Evolutionary conservation across 1,284 basidiomycete genomes (phyloP).

Genomic region (Cutaneotrichosporon daszewskae): DNA sequence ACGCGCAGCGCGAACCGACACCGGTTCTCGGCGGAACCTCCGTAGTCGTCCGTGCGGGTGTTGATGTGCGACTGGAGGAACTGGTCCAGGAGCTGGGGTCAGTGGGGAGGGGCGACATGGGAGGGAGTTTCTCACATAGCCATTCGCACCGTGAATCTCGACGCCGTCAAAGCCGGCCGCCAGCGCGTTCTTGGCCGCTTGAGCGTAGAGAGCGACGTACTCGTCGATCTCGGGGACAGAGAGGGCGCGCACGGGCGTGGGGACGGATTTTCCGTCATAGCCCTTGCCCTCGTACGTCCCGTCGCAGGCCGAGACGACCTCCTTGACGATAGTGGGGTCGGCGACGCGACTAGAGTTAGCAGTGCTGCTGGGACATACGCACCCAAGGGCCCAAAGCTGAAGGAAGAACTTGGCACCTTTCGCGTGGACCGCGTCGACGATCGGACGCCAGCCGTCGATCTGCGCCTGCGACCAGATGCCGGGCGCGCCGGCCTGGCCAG

Average conservation of each 20-base stretch:
- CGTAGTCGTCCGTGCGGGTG: slow-evolving; percentile 59
- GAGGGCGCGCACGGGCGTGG: too few relatives aligned
- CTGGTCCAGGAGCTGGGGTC: slow-evolving; percentile 48
- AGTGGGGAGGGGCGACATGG: neutral
- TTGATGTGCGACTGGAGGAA: slow-evolving; percentile 55
- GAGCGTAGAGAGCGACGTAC: slow-evolving; percentile 51
- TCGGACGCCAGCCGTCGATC: slow-evolving; percentile 36
- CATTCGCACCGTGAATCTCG: slow-evolving; percentile 50
- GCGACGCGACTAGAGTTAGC: slow-evolving; percentile 4
- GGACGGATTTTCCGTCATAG: slow-evolving; percentile 24
- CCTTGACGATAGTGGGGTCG: slow-evolving; percentile 6
- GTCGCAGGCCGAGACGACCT: slow-evolving; percentile 14
- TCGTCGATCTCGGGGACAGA: slow-evolving; percentile 34
- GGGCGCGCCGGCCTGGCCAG: slow-evolving; percentile 23
- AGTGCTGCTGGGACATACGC: neutral
- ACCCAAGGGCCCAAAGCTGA: slow-evolving; percentile 55
- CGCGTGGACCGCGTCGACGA: slow-evolving; percentile 50
- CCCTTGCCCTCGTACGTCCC: neutral
- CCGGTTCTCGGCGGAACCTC: slow-evolving; percentile 57
- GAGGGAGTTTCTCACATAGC: slow-evolving; percentile 10
- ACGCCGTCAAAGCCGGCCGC: slow-evolving; percentile 63
- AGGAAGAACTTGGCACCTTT: slow-evolving; percentile 51
- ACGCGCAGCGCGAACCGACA: slow-evolving; percentile 54
- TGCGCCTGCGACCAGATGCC: slow-evolving; percentile 33
- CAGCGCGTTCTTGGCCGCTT: slow-evolving; percentile 54